Base-by-base conservation (phyloP, 108 stramenopile genomes). In the Cyclotella cryptica region DNA sequence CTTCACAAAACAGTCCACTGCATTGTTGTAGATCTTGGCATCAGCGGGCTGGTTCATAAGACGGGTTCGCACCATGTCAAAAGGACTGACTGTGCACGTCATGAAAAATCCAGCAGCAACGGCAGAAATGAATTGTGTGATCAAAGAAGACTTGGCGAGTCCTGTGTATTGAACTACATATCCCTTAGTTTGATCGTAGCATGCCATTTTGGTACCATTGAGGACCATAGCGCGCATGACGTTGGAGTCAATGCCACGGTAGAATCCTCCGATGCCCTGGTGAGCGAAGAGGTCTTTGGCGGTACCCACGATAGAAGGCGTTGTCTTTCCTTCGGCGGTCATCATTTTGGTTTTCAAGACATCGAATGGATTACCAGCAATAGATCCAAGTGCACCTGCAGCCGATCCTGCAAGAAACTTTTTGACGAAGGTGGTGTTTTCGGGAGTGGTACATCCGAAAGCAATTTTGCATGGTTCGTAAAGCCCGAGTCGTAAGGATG, bases 191-290 rank as follows among this genome's bases (percentile, higher is more conserved):
- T 85, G 77, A 72, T 98, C 97, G 71, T 96, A 98, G 52, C 88
- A 88, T 26, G 91, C 96, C 95, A 98, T 96, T 74, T 98, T 98
- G 21, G 97, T 98, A 53, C 92, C 97, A 53, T 96, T 96, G 62
- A 96, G 75, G 18, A 96, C 95, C 89, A 94, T 94, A 49, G 97
- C 97, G 72, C 97, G 93, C 58, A 88, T 85, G 52, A 95, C 83
- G 78, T 98, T 98, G 51, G 93, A 90, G 66, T 96, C 91, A 66
- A 96, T 90, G 67, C 97, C 97, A 78, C 96, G 92, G 87, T 96
- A 98, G 75, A 98, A 98, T 58, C 97, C 97, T 15, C 66, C 72
- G 30, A 96, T 74, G 17, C 97, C 93, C 74, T 94, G 92, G 43
- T 89, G 88, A 21, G 73, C 69, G 27, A 91, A 74, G 41, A 95